These are phyloP conservation scores for Iodosphaeria phyllophila DNA, from an alignment of 2,329 filamentous ascomycete genomes.

Conservation along the genomic window DNA sequence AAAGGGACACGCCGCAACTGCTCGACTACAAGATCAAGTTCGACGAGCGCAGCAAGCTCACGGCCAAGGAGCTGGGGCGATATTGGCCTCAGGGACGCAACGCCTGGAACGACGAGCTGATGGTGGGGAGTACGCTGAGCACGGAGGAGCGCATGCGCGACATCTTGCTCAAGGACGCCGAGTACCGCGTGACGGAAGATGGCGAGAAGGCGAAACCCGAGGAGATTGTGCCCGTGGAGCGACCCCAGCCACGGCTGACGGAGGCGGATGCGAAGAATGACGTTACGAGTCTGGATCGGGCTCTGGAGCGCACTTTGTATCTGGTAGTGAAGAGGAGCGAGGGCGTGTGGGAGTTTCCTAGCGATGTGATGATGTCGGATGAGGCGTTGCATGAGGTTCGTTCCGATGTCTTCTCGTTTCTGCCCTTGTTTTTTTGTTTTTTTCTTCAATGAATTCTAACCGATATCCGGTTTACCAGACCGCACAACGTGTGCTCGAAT, in stretches of 20 bases:
- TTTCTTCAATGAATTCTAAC: too few species aligned
- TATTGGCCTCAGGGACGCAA: constrained; percentile 54
- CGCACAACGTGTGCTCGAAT: constrained; percentile 58
- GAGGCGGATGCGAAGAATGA: constrained; percentile 67
- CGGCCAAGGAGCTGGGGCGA: constrained; percentile 67
- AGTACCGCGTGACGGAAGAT: constrained; percentile 39
- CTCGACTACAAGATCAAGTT: constrained; percentile 84
- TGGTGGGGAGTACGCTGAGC: constrained; percentile 52
- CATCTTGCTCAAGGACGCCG: constrained; percentile 56
- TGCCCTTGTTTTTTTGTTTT: too few species aligned
- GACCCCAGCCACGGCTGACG: constrained; percentile 50
- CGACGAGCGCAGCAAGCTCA: constrained; percentile 49
- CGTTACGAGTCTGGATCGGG: constrained; percentile 57
- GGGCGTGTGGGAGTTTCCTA: constrained; percentile 68
- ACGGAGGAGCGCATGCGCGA: constrained; percentile 46
- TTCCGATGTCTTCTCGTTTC: constrained; percentile 5
- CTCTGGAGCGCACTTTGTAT: constrained; percentile 70
- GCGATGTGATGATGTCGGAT: constrained; percentile 43
- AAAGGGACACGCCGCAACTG: constrained; percentile 66
- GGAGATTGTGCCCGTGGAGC: constrained; percentile 49
- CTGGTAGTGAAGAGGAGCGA: constrained; percentile 59
- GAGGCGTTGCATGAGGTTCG: constrained; percentile 74
- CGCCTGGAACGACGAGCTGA: constrained; percentile 83
- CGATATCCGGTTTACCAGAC: constrained; percentile 33
- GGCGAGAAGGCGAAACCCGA: constrained; percentile 37